Conservation (phyloP, 2,329 filamentous ascomycete genomes). For the Emmonsiellopsis sp. region DNA sequence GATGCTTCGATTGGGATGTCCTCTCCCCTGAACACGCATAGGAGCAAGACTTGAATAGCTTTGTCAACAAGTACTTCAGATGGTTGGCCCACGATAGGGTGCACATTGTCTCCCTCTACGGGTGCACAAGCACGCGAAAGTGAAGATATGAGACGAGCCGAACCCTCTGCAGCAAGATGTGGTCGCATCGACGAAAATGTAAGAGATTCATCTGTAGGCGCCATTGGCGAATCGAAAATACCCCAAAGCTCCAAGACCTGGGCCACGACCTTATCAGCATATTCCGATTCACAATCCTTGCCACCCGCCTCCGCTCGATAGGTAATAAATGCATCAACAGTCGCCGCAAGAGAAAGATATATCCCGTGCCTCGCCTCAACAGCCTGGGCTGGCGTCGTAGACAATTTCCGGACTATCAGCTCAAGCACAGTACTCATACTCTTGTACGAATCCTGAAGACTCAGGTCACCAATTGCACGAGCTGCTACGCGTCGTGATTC, state of each 20-base stretch:
- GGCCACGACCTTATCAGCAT: slow-evolving; percentile 14
- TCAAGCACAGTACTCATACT: slow-evolving; percentile 23
- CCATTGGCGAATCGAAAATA: slow-evolving; percentile 24
- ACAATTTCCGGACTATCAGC: slow-evolving; percentile 23
- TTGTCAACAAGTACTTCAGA: slow-evolving; percentile 19
- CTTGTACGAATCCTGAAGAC: slow-evolving; percentile 22
- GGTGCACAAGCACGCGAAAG: slow-evolving; percentile 19
- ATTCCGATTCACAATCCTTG: slow-evolving; percentile 15
- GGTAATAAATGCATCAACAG: slow-evolving; percentile 24
- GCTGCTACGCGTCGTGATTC: slow-evolving; percentile 64
- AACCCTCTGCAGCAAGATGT: slow-evolving; percentile 33
- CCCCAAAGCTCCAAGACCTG: slow-evolving; percentile 26
- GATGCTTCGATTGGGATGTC: slow-evolving; percentile 32
- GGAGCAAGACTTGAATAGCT: slow-evolving; percentile 24
- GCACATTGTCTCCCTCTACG: background rate
- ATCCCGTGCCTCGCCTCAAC: slow-evolving; percentile 36
- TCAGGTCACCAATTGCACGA: slow-evolving; percentile 51
- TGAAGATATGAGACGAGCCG: slow-evolving; percentile 29
- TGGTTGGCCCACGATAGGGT: slow-evolving; percentile 8
- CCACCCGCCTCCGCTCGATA: slow-evolving; percentile 12
- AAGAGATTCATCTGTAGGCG: slow-evolving; percentile 29
- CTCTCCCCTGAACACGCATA: slow-evolving; percentile 31
- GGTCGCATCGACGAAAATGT: slow-evolving; percentile 30
- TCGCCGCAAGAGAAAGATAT: slow-evolving; percentile 31
- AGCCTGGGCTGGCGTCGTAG: slow-evolving; percentile 29